Evolutionary conservation across 108 stramenopile species (phyloP).

Genomic region (Schizochytrium sp.): DNA sequence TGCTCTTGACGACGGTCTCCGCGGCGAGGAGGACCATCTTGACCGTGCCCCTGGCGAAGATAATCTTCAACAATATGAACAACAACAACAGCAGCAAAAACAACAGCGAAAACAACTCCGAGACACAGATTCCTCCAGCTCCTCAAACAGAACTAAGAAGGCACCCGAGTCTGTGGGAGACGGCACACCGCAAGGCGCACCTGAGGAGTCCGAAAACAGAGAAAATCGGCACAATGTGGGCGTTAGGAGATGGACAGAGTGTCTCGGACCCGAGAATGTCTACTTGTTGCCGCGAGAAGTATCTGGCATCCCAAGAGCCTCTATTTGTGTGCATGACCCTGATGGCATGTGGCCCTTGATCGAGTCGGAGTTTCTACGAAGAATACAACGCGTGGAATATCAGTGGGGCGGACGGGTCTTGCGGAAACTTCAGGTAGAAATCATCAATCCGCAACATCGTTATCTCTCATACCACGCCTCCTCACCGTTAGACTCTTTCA

Average conservation of each 20-base stretch:
- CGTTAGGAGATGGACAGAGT: not conserved
- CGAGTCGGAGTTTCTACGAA: not conserved
- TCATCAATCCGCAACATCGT: not conserved
- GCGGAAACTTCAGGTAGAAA: not conserved
- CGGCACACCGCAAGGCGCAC: too few relatives aligned
- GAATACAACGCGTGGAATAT: not conserved
- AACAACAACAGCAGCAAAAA: not conserved
- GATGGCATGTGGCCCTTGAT: not conserved
- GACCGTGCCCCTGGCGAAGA: not conserved
- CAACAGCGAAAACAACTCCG: not conserved
- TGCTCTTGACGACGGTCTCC: not conserved
- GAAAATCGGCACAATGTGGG: not conserved
- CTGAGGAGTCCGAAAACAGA: not conserved
- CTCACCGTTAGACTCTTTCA: slow-evolving; percentile 37
- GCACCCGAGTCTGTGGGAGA: too few relatives aligned
- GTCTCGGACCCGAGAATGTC: not conserved
- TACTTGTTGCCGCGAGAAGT: slow-evolving; percentile 22
- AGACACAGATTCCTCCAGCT: too few relatives aligned
- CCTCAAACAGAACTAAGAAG: too few relatives aligned
- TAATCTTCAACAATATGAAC: not conserved
- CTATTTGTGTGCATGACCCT: slow-evolving; percentile 36
- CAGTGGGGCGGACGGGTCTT: slow-evolving; percentile 39
- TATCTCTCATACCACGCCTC: slow-evolving; percentile 25
- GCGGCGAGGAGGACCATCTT: not conserved
- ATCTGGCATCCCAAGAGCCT: not conserved